Evolutionary conservation across 2,329 filamentous ascomycete species (phyloP), one percentile per base, ranked within the genome.

Genomic region (Penicillium sclerotigenum): DNA sequence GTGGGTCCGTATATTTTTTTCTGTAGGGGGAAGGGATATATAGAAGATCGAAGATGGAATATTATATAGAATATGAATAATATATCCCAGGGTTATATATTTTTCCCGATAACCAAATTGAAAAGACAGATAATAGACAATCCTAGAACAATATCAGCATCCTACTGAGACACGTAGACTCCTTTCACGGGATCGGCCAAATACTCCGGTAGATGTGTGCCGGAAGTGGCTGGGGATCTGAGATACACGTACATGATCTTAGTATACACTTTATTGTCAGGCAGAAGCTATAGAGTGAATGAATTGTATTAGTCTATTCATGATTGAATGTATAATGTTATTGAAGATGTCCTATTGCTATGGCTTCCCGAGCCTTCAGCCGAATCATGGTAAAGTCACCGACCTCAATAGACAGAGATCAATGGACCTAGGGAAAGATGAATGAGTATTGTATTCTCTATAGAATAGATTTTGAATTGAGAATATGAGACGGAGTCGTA

Each of bases 141-240:
- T n/a, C n/a, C n/a, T n/a, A n/a, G n/a, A 14, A 33, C 31, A 11
- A 22, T 22, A 11, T n/a, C 8, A 16, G 18, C 28, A 33, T 16
- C 29, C n/a, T 22, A 22, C n/a, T 5, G 16, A 33, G 14, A 46
- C 43, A 33, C 18, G 29, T 46, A 22, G 20, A 11, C n/a, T n/a
- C 20, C 8, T 24, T 11, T 31, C 22, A 37, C 18, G 22, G 34
- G n/a, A 10, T 37, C 14, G 26, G 34, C 16, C 31, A 42, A 50
- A 50, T 42, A 40, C 37, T 42, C 37, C 52, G 29, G 51, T 41
- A 40, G 7, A 22, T 29, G 24, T 42, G n/a, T 36, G 22, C 37
- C 52, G 45, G 52, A 49, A 42, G 45, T 54, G 52, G 52, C 52
- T 54, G 52, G 45, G 51, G 24, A 43, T 49, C 24, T 22, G 51